Percentiles rank a stretch among this genome's conserved stretches.
These are phyloP conservation scores for Claviceps paspali DNA, from an alignment of 2,329 filamentous ascomycete genomes.

Conservation along the genomic window DNA sequence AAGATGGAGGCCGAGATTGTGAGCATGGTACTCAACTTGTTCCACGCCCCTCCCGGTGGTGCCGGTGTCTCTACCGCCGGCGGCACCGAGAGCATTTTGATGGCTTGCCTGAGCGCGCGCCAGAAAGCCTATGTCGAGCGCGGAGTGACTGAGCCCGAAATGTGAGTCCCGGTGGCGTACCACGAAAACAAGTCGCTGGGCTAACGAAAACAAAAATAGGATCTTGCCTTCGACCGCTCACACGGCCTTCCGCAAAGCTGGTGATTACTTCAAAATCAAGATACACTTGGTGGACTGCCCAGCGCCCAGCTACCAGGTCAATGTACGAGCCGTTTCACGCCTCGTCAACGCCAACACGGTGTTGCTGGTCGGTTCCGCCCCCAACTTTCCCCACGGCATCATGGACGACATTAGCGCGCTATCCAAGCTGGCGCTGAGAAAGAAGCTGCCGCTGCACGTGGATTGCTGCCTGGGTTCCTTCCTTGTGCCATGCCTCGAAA, in stretches of 20 bases:
- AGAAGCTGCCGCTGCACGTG: conserved; percentile 78
- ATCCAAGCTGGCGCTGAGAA: conserved; percentile 65
- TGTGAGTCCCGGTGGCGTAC: too few species aligned
- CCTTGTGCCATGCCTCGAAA: conserved; percentile 78
- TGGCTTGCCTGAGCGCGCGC: conserved; percentile 81
- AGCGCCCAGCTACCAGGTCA: conserved; percentile 70
- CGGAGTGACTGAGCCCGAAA: conserved; percentile 83
- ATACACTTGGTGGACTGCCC: conserved; percentile 78
- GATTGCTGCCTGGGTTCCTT: conserved; percentile 97
- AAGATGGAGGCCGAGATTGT: conserved; percentile 99
- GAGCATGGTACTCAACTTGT: conserved; percentile 81
- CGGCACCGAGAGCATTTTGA: conserved; percentile 90
- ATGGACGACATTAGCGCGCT: conserved; percentile 86
- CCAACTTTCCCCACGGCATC: conserved; percentile 96
- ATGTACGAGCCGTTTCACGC: conserved; percentile 60
- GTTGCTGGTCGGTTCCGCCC: conserved; percentile 82
- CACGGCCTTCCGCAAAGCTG: conserved; percentile 91
- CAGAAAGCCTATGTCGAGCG: conserved; percentile 80
- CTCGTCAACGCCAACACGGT: conserved; percentile 91
- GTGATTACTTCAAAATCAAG: conserved; percentile 93
- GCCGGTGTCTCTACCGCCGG: conserved; percentile 85
- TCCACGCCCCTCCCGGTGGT: conserved; percentile 73
- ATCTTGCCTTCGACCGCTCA: conserved; percentile 91
- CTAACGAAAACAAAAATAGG: conserved; percentile 27
- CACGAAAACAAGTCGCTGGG: too few species aligned